These are phyloP conservation scores for Halophytophthora batemanensis DNA, from an alignment of 352 stramenopile genomes.

Conservation along the genomic window DNA sequence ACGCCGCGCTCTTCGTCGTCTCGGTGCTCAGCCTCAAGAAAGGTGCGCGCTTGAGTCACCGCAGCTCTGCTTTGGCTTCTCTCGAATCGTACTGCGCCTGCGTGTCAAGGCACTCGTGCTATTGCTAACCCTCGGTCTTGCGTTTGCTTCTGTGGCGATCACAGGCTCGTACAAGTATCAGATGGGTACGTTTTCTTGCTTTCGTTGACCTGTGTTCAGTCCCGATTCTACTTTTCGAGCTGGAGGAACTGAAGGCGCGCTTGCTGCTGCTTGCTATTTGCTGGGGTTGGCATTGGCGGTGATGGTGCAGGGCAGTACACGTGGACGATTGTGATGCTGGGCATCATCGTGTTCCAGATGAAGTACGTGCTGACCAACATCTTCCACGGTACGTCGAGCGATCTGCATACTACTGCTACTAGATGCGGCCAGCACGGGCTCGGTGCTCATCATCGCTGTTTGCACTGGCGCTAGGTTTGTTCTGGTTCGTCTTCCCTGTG, in stretches of 20 bases:
- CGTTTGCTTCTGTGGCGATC: not conserved
- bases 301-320: conserved; percentile 85
- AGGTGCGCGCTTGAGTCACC: conserved; percentile 29
- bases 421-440: not conserved
- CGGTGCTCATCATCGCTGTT: no score
- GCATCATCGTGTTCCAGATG: conserved; percentile 95
- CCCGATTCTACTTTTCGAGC: no score
- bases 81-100: not conserved
- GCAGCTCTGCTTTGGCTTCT: conserved; percentile 1
- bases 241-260: not conserved
- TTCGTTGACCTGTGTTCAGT: not conserved
- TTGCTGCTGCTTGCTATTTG: not conserved
- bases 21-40: conserved; percentile 94
- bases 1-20: conserved; percentile 94
- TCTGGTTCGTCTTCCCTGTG: conserved; percentile 94
- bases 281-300: not conserved
- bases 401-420: not conserved
- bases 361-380: conserved; percentile 97
- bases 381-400: conserved; percentile 80
- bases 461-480: conserved; percentile 59
- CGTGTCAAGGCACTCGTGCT: not conserved
- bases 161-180: conserved; percentile 94
- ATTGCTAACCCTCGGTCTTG: no score
- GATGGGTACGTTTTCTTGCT: conserved; percentile 55
- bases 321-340: conserved; percentile 95